A percentile compares a stretch with the other conserved stretches of the same genome.
Conservation (phyloP, 345 rosid genomes). For the Populus simonii region DNA sequence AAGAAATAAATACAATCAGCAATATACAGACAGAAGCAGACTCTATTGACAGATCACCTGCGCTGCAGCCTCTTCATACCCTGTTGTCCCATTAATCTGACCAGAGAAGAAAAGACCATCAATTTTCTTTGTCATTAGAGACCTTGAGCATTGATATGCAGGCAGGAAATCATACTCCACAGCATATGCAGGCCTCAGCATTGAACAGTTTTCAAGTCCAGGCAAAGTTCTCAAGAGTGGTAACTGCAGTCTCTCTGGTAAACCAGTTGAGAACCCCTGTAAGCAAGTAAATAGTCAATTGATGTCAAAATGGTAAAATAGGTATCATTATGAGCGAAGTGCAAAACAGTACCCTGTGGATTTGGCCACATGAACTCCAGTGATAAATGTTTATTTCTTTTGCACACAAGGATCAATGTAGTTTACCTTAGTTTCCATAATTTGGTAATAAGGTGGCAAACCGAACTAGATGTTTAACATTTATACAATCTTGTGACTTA, state of each 20-base stretch:
- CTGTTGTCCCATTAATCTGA: slow-evolving; percentile 97
- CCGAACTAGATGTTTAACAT: no score
- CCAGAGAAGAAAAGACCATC: slow-evolving; percentile 98
- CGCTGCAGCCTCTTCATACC: slow-evolving; percentile 99
- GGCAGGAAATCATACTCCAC: slow-evolving; percentile 98
- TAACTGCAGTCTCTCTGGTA: slow-evolving; percentile 88
- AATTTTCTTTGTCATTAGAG: slow-evolving; percentile 90
- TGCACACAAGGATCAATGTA: no score
- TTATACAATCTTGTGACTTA: no score
- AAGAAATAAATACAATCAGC: slow-evolving; percentile 4
- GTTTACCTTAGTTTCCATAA: no score
- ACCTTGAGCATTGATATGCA: slow-evolving; percentile 86
- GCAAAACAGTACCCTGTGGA: no score
- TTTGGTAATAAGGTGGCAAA: no score
- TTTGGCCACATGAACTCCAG: no score
- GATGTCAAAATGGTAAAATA: neutral
- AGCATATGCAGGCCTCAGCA: slow-evolving; percentile 98
- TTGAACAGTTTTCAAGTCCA: slow-evolving; percentile 93
- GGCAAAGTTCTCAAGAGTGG: slow-evolving; percentile 97
- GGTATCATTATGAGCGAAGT: neutral
- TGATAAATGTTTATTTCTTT: no score
- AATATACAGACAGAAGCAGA: slow-evolving; percentile 14
- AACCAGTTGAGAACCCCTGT: slow-evolving; percentile 97
- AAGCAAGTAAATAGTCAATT: slow-evolving; percentile 12
- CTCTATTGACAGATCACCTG: slow-evolving; percentile 49